Percentiles rank a stretch among this genome's conserved stretches.
Evolutionary conservation across 371 early-diverging fungal genomes (phyloP).

Genomic region (Entomophthora muscae): DNA sequence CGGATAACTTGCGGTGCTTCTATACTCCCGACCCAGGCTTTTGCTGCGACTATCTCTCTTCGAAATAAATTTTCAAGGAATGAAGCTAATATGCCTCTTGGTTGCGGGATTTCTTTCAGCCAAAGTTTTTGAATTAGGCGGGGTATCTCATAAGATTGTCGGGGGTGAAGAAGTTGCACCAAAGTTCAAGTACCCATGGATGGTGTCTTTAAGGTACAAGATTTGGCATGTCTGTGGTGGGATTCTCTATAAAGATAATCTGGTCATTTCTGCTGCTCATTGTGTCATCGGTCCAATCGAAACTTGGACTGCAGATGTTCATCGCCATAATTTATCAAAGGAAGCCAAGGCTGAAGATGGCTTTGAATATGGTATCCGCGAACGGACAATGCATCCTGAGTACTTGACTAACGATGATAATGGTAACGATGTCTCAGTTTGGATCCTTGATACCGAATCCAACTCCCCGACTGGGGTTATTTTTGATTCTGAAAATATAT

Average conservation of each 20-base stretch:
- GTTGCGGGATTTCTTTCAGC: too few species aligned
- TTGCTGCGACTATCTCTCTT: too few species aligned
- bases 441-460: background rate
- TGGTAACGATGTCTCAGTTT: background rate
- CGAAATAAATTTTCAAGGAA: too few species aligned
- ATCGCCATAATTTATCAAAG: background rate
- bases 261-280: conserved; percentile 5
- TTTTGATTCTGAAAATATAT: background rate
- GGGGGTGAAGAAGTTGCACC: conserved; percentile 7
- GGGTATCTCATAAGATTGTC: too few species aligned
- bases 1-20: too few species aligned
- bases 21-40: too few species aligned
- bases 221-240: conserved; percentile 5
- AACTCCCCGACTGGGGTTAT: too few species aligned
- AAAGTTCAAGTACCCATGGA: background rate
- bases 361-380: background rate
- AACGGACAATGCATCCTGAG: background rate
- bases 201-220: background rate
- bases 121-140: too few species aligned
- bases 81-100: too few species aligned
- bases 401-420: background rate
- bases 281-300: background rate
- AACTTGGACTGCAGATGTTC: background rate
- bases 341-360: background rate
- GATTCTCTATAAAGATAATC: background rate